A percentile compares a stretch with the other conserved stretches of the same genome.
Conservation (phyloP, 2,329 filamentous ascomycete species). For the Knoxdaviesia proteae region DNA sequence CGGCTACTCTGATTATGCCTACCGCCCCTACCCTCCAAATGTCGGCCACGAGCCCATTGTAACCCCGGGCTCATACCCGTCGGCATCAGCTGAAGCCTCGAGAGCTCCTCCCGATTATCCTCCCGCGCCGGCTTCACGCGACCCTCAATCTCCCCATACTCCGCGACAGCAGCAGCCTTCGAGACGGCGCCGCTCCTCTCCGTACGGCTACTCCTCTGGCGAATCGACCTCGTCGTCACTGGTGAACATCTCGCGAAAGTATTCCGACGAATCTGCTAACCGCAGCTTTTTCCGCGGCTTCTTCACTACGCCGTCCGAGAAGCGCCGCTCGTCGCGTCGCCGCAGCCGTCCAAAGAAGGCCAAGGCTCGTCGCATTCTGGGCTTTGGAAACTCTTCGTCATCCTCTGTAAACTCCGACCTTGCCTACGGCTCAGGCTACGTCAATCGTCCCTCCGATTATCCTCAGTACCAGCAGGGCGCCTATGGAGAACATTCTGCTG, state of each 20-base stretch:
- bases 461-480: too few species aligned
- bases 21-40: too few species aligned
- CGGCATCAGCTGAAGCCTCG: too few species aligned
- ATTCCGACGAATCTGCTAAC: constrained; percentile 20
- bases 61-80: too few species aligned
- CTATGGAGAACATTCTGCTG: too few species aligned
- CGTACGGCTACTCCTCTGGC: constrained; percentile 12
- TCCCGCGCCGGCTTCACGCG: too few species aligned
- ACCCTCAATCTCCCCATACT: too few species aligned
- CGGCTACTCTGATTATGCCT: too few species aligned
- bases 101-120: too few species aligned
- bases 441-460: constrained; percentile 13
- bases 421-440: constrained; percentile 43
- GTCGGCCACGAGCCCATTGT: too few species aligned
- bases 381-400: constrained; percentile 41
- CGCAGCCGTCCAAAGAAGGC: constrained; percentile 14
- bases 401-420: constrained; percentile 48
- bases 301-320: constrained; percentile 39
- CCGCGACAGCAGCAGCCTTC: too few species aligned
- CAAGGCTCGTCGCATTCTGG: constrained; percentile 31
- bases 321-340: constrained; percentile 14
- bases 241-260: constrained; percentile 42
- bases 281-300: constrained; percentile 40
- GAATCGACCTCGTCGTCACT: constrained; percentile 37
- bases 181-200: too few species aligned